Evolutionary conservation across 441 rosid genomes (phyloP).

Genomic region (Flueggea neowawraea): DNA sequence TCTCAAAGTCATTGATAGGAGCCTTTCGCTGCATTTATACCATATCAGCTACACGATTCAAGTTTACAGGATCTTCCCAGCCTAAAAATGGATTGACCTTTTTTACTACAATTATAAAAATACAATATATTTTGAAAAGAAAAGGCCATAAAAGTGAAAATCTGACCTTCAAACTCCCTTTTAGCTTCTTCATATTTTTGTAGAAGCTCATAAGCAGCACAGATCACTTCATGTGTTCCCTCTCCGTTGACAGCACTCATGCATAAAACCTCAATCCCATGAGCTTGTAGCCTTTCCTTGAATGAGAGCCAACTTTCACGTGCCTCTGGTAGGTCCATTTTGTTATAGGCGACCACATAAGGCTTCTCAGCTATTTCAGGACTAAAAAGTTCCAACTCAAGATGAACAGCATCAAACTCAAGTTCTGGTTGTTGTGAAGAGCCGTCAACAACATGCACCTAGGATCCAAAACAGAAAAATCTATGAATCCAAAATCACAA

Average conservation of each 20-base stretch:
- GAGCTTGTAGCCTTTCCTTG: slow-evolving; percentile 60
- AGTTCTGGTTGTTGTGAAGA: slow-evolving; percentile 78
- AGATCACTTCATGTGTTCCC: slow-evolving; percentile 72
- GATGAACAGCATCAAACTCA: slow-evolving; percentile 95
- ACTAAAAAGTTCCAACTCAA: slow-evolving; percentile 86
- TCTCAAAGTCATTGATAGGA: slow-evolving; percentile 77
- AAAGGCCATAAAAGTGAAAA: neutral
- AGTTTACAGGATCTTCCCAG: slow-evolving; percentile 35
- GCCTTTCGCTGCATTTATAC: slow-evolving; percentile 62
- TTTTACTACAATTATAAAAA: slow-evolving; percentile 8
- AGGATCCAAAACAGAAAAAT: slow-evolving; percentile 9
- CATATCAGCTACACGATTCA: slow-evolving; percentile 80
- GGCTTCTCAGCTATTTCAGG: slow-evolving; percentile 91
- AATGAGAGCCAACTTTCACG: slow-evolving; percentile 70
- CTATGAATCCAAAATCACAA: too few species aligned
- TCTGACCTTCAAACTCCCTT: slow-evolving; percentile 53
- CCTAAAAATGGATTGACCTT: slow-evolving; percentile 22
- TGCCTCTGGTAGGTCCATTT: slow-evolving; percentile 94
- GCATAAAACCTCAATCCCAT: slow-evolving; percentile 68
- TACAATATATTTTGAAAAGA: slow-evolving; percentile 1
- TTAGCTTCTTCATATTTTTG: slow-evolving; percentile 48
- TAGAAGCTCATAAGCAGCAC: slow-evolving; percentile 61
- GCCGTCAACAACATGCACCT: slow-evolving; percentile 97
- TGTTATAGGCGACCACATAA: slow-evolving; percentile 81
- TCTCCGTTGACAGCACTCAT: slow-evolving; percentile 85